These are phyloP conservation scores for Theileria orientalis DNA, from an alignment of 169 alveolate species.

Conservation along the genomic window DNA sequence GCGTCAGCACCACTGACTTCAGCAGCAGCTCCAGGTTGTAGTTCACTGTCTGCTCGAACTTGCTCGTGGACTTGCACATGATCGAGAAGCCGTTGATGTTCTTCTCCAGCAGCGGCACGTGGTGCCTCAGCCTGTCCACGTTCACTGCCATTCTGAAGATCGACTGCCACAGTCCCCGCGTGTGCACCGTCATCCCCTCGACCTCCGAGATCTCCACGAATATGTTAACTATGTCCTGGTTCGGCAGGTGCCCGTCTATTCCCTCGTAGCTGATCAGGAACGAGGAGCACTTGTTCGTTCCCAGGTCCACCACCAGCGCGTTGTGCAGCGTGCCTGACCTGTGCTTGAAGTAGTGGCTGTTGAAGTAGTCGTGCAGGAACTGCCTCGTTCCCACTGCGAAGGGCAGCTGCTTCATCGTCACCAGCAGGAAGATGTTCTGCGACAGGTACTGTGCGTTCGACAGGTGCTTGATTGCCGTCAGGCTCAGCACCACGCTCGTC, in stretches of 20 bases:
- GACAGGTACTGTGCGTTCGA: conserved; percentile 22
- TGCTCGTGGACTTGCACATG: conserved; percentile 21
- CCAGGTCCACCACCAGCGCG: conserved; percentile 56
- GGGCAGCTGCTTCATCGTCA: conserved; percentile 48
- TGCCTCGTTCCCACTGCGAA: conserved; percentile 60
- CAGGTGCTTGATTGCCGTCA: conserved; percentile 24
- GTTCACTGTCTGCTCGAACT: not conserved
- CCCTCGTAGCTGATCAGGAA: conserved; percentile 58
- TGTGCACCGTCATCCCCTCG: conserved; percentile 6
- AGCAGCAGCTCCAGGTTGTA: conserved; percentile 36
- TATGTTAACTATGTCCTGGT: conserved; percentile 41
- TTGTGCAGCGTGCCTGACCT: conserved; percentile 51
- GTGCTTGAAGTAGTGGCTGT: conserved; percentile 20
- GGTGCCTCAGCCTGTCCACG: conserved; percentile 33
- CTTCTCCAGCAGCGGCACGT: conserved; percentile 53
- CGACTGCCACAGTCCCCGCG: conserved; percentile 28
- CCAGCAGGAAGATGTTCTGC: conserved; percentile 52
- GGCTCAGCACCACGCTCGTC: conserved; percentile 17
- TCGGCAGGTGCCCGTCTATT: conserved; percentile 52
- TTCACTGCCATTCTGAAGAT: conserved; percentile 47
- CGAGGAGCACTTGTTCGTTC: conserved; percentile 37
- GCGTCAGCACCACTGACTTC: conserved; percentile 10
- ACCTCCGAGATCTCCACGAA: conserved; percentile 18
- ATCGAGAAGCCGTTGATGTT: conserved; percentile 41
- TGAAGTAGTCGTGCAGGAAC: conserved; percentile 56